A percentile compares a stretch with the other conserved stretches of the same genome.
Conservation (phyloP, 2,329 filamentous ascomycete genomes). For the Arthroderma uncinatum region DNA sequence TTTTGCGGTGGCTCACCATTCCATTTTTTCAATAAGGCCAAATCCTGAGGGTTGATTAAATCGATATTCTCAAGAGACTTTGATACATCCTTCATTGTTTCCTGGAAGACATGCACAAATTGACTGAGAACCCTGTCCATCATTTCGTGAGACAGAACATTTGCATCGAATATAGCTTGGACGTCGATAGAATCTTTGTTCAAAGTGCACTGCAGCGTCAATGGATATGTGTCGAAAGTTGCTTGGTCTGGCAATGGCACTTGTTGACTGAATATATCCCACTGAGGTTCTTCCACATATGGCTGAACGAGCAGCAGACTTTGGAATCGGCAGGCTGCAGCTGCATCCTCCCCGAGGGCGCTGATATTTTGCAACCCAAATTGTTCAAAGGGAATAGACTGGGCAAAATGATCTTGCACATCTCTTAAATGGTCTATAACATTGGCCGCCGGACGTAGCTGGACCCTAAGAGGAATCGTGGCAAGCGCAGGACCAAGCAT, state of each 20-base stretch:
- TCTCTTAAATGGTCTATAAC: slow-evolving; percentile 29
- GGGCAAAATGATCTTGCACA: slow-evolving; percentile 43
- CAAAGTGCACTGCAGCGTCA: not conserved
- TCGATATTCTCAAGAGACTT: not conserved
- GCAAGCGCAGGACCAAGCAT: slow-evolving; percentile 33
- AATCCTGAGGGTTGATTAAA: not conserved
- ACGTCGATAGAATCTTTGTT: not conserved
- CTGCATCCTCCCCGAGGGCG: slow-evolving; percentile 36
- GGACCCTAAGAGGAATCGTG: slow-evolving; percentile 29
- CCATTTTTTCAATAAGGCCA: not conserved
- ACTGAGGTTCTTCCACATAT: not conserved
- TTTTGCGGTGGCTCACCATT: not conserved
- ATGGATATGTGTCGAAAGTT: not conserved
- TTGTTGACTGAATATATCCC: not conserved
- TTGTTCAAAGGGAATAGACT: slow-evolving; percentile 47
- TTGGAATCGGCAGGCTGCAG: slow-evolving; percentile 32
- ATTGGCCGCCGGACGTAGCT: slow-evolving; percentile 15
- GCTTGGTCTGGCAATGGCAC: not conserved
- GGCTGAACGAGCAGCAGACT: slow-evolving; percentile 29
- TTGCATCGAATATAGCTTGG: not conserved
- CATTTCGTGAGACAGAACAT: not conserved
- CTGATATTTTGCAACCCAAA: slow-evolving; percentile 41
- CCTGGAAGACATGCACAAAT: not conserved
- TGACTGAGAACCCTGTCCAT: slow-evolving; percentile 1
- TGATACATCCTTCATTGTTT: not conserved